Conservation (phyloP, 805 yeast genomes). For the Torulaspora microellipsoides region DNA sequence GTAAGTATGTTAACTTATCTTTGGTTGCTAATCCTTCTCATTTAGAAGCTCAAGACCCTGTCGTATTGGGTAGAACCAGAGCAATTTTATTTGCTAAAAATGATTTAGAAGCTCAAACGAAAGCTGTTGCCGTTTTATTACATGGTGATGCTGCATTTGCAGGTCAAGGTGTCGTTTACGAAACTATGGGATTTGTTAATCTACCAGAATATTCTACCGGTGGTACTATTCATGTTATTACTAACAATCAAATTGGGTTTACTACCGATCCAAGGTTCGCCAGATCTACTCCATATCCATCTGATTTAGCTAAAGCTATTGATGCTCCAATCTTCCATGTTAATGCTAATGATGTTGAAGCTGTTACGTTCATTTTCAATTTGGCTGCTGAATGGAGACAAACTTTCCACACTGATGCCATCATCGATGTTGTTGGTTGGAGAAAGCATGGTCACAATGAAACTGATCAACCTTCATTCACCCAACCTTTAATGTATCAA, state of each 20-base stretch:
- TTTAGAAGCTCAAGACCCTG: slow-evolving; percentile 98
- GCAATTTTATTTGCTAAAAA: slow-evolving; percentile 89
- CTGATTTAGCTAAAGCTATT: slow-evolving; percentile 93
- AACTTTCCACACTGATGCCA: slow-evolving; percentile 92
- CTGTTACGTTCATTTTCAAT: slow-evolving; percentile 84
- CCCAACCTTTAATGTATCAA: slow-evolving; percentile 97
- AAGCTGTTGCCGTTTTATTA: slow-evolving; percentile 86
- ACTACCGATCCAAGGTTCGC: slow-evolving; percentile 98
- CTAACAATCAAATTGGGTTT: slow-evolving; percentile 98
- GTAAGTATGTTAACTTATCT: slow-evolving; percentile 91
- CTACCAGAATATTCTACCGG: slow-evolving; percentile 96
- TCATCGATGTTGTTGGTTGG: slow-evolving; percentile 96
- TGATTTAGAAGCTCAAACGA: slow-evolving; percentile 75
- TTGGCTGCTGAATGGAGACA: slow-evolving; percentile 99
- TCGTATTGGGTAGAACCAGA: slow-evolving; percentile 95
- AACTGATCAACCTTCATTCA: slow-evolving; percentile 98
- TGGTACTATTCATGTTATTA: slow-evolving; percentile 94
- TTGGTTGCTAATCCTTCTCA: slow-evolving; percentile 99
- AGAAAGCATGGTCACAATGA: slow-evolving; percentile 99
- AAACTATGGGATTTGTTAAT: slow-evolving; percentile 90
- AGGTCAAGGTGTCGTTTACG: slow-evolving; percentile 98
- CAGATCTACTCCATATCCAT: slow-evolving; percentile 96
- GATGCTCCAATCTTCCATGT: slow-evolving; percentile 99
- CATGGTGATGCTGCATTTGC: slow-evolving; percentile 99
- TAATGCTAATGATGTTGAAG: slow-evolving; percentile 96